Conservation (phyloP, 2,329 filamentous ascomycete genomes). For the Amauroascus niger region DNA sequence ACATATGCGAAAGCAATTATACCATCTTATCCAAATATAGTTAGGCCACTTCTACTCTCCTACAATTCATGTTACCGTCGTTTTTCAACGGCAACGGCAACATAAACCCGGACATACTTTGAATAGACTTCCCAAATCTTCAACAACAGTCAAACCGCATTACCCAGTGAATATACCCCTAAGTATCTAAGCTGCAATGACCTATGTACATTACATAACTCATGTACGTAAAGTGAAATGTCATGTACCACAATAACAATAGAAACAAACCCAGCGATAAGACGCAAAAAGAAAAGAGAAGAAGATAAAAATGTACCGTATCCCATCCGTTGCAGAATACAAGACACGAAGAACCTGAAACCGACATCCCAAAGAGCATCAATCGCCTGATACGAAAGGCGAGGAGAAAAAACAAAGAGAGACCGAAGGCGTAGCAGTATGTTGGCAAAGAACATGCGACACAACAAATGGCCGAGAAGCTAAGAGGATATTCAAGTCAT, state of each 20-base stretch:
- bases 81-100: not conserved
- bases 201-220: conserved; percentile 10
- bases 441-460: not conserved
- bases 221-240: conserved; percentile 8
- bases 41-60: not conserved
- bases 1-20: not conserved
- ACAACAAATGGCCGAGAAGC: not conserved
- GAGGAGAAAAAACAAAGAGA: not conserved
- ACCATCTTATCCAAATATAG: not conserved
- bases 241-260: conserved; percentile 7
- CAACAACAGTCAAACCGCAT: not conserved
- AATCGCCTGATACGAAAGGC: not conserved
- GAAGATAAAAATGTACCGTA: not conserved
- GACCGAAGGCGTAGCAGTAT: not conserved
- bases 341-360: not conserved
- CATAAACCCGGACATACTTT: too few relatives aligned
- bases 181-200: conserved; percentile 3
- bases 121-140: not conserved
- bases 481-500: conserved; percentile 1
- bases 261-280: not conserved
- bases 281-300: not conserved
- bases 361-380: not conserved
- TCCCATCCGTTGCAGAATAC: conserved; percentile 4
- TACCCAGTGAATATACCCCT: conserved; percentile 12
- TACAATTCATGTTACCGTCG: not conserved